These are phyloP conservation scores for Candida golubevii DNA, from an alignment of 805 yeast genomes.

Conservation along the genomic window DNA sequence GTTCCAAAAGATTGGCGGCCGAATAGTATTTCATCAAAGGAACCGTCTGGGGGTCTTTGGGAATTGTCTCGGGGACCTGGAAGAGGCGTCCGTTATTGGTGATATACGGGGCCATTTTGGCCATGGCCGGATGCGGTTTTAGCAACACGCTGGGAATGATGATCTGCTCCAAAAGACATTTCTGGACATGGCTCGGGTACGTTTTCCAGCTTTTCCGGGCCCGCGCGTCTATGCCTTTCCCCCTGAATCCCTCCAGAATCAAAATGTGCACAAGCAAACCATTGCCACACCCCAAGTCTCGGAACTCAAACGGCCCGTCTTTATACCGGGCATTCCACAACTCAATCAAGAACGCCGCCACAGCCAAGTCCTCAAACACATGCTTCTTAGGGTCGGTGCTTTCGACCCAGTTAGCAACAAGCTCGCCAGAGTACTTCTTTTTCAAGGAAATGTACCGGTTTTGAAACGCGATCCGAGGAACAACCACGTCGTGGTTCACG, in stretches of 20 bases:
- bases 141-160: conserved; percentile 73
- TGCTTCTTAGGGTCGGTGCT: conserved; percentile 93
- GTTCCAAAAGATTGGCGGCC: conserved; percentile 46
- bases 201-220: conserved; percentile 81
- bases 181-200: conserved; percentile 63
- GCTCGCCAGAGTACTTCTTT: conserved; percentile 68
- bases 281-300: conserved; percentile 94
- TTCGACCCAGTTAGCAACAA: conserved; percentile 87
- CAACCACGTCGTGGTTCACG: conserved; percentile 83
- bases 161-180: conserved; percentile 64
- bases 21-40: conserved; percentile 54
- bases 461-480: conserved; percentile 78
- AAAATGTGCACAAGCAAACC: conserved; percentile 79
- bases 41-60: conserved; percentile 20
- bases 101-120: conserved; percentile 48
- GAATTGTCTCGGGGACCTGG: conserved; percentile 42
- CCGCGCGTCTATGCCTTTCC: conserved; percentile 87
- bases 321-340: conserved; percentile 58
- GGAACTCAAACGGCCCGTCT: conserved; percentile 57
- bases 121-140: conserved; percentile 64
- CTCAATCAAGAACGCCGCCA: conserved; percentile 90
- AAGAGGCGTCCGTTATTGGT: conserved; percentile 60
- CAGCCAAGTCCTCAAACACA: conserved; percentile 93
- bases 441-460: conserved; percentile 75
- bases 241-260: conserved; percentile 72